Evolutionary conservation across 768 basidiomycete species (phyloP).

Genomic region (Suillus discolor): DNA sequence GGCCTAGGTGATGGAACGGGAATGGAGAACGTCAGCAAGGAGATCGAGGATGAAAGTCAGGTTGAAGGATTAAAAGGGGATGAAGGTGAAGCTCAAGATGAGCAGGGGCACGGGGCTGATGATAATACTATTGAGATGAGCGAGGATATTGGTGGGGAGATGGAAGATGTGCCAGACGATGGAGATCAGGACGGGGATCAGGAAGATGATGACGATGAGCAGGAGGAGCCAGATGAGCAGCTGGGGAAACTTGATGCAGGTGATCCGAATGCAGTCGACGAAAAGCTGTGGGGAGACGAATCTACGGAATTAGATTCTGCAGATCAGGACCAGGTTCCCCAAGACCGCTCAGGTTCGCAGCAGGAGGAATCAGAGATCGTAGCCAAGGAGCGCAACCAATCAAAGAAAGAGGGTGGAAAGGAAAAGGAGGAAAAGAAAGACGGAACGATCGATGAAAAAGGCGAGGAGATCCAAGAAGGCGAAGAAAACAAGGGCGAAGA

Average conservation of each 20-base stretch:
- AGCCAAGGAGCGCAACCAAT: constrained; percentile 70
- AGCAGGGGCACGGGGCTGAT: constrained; percentile 48
- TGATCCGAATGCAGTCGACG: constrained; percentile 87
- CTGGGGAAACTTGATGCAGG: constrained; percentile 79
- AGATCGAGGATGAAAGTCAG: constrained; percentile 95
- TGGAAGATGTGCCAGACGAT: constrained; percentile 82
- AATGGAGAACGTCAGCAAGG: constrained; percentile 85
- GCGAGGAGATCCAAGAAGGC: constrained; percentile 29
- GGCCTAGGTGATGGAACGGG: constrained; percentile 91
- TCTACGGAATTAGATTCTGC: constrained; percentile 51
- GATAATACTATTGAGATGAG: constrained; percentile 89
- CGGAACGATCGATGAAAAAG: constrained; percentile 31
- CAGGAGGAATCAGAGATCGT: constrained; percentile 64
- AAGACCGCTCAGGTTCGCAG: constrained; percentile 58
- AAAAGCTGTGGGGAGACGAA: constrained; percentile 97
- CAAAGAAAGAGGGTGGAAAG: constrained; percentile 34
- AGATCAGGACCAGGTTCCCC: constrained; percentile 56
- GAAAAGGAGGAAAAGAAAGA: constrained; percentile 32
- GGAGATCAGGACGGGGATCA: constrained; percentile 49
- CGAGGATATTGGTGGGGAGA: constrained; percentile 83
- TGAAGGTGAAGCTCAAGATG: constrained; percentile 39
- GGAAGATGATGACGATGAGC: constrained; percentile 48
- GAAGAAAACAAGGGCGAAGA: constrained; percentile 31
- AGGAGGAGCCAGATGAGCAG: constrained; percentile 78
- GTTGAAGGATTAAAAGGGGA: constrained; percentile 90